phyloP scores from a whole-genome alignment of 2,329 filamentous ascomycete species.

The Decorospora gaudefroyi region DNA sequence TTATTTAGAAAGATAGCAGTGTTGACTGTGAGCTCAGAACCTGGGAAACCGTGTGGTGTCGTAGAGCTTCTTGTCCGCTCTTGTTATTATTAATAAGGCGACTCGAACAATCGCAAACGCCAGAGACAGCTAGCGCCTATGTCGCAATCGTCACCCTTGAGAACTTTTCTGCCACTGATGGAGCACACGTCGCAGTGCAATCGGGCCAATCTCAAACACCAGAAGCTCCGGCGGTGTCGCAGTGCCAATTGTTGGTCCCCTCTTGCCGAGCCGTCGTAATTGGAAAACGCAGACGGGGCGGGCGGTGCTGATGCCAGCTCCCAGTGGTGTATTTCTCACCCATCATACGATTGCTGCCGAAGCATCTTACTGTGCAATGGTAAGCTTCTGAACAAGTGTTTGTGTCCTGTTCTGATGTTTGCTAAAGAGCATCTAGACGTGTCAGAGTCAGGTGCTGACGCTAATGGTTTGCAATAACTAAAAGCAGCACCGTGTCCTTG shows the following conservation, averaged over 20 bases:
- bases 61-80: slow-evolving; percentile 25
- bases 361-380: background rate
- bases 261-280: slow-evolving; percentile 21
- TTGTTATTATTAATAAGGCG: slow-evolving; percentile 20
- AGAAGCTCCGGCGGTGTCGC: slow-evolving; percentile 26
- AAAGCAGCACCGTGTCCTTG: too few species aligned
- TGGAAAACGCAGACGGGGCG: slow-evolving; percentile 2
- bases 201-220: slow-evolving; percentile 28
- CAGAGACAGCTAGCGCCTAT: slow-evolving; percentile 40
- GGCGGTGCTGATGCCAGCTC: background rate
- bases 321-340: background rate
- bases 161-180: slow-evolving; percentile 34
- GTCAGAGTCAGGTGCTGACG: too few species aligned
- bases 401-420: background rate
- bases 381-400: background rate
- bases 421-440: too few species aligned
- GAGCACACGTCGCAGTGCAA: slow-evolving; percentile 17
- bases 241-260: slow-evolving; percentile 23
- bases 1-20: too few species aligned
- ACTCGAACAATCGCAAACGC: slow-evolving; percentile 18
- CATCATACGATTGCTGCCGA: too few species aligned
- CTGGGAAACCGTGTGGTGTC: too few species aligned
- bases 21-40: background rate
- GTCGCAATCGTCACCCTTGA: slow-evolving; percentile 41
- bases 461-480: too few species aligned